Base-by-base conservation (phyloP, 2,329 filamentous ascomycete genomes). In the Lecanosticta acicola region DNA sequence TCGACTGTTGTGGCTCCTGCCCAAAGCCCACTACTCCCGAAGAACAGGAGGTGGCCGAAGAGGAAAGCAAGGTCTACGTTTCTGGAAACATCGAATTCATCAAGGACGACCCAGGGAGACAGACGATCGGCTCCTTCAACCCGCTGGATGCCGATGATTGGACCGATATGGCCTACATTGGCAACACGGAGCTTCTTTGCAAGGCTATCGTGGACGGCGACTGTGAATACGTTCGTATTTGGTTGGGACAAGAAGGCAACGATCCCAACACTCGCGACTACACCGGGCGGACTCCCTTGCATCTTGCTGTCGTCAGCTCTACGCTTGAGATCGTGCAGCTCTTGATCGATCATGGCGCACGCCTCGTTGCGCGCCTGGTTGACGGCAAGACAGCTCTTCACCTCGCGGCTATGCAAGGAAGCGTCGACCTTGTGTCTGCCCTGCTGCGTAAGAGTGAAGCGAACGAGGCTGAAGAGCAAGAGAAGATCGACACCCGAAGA, bases 131-230 rank as follows among this genome's bases (percentile, higher is more conserved):
- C 19, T 80, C 75, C 34, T 94, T 94, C 69, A 84, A 93, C 57
- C 88, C 87, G 0, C 74, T 91, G 32, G 90, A 84, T 0, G 81
- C 87, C 34, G 76, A 87, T 41, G 87, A 93, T 60, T 94, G 87
- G 86, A 93, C 87, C 0, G 85, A 90, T 54, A 93, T 94, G 87
- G 87, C 87, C 0, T 94, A 94, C 26, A 76, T 94, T 29, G 85
- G 87, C 9, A 86, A 89, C 54, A 90, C 86, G 1, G 81, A 80
- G 32, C 74, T 78, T 13, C 73, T 94, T 1, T 94, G 86, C 59
- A 84, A 89, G 59, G 87, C 85, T 1, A 94, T 94, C 46, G 80
- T 90, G 3, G 81, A 89, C 55, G 72, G 77, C 1, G 83, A 94
- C 63, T 56, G 84, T 2, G 81, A 86, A 32, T 76, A 80, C 51